Percentiles rank a stretch among this genome's conserved stretches.
phyloP scores from a whole-genome alignment of 108 stramenopile species.

The Nitzschia palea region DNA sequence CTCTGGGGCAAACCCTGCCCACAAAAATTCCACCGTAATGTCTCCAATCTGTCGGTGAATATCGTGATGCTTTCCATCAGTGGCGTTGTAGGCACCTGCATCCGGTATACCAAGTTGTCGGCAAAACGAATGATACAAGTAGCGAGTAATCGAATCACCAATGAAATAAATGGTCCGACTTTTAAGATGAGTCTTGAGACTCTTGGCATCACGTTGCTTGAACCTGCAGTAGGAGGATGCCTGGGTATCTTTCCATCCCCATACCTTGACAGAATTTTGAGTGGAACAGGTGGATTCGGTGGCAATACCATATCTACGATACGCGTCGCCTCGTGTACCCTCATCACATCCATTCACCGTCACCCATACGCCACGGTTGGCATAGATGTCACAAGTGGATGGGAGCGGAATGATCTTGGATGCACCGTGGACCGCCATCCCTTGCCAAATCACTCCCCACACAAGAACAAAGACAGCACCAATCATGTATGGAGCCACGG shows the following conservation, averaged over 20 bases:
- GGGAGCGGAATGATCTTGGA: constrained; percentile 60
- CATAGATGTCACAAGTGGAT: constrained; percentile 52
- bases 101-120: constrained; percentile 61
- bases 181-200: constrained; percentile 52
- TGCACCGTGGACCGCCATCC: constrained; percentile 59
- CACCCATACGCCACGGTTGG: constrained; percentile 74
- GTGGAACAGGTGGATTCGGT: constrained; percentile 60
- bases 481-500: constrained; percentile 29
- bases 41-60: constrained; percentile 37
- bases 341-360: constrained; percentile 80
- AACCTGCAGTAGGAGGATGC: constrained; percentile 67
- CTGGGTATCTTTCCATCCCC: constrained; percentile 69
- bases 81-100: constrained; percentile 78
- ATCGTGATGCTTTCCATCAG: constrained; percentile 60
- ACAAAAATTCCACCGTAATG: constrained; percentile 62
- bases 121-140: constrained; percentile 68
- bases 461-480: constrained; percentile 47
- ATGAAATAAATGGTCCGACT: constrained; percentile 62
- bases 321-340: constrained; percentile 59
- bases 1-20: constrained; percentile 76
- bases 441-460: constrained; percentile 59
- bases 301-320: constrained; percentile 55
- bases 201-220: constrained; percentile 54
- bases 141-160: constrained; percentile 82
- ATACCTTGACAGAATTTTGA: constrained; percentile 42